Base-by-base conservation (phyloP, 768 basidiomycete species). In the Hortiboletus campestris region DNA sequence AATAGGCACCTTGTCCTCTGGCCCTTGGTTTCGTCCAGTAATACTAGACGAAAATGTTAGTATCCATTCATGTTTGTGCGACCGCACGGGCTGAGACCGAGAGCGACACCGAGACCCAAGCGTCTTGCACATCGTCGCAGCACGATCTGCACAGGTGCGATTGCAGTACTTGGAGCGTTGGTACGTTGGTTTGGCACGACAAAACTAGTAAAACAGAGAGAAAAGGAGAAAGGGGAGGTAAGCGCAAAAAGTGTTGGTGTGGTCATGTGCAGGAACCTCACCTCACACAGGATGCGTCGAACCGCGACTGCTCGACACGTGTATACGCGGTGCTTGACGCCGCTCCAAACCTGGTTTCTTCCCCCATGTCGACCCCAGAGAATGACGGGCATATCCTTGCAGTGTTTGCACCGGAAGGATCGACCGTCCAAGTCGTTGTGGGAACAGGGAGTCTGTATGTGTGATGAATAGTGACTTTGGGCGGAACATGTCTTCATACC, bases 161-260 rank as follows among this genome's bases (percentile, higher is more conserved):
- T 84, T 80, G 60, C 86, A 86, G 58, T 77, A 86, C 25, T 79
- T 78, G 60, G 80, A 80, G 50, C 76, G 77, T 57, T 75, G 78
- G 58, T 76, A 77, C 59, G 83, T 81, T 0, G 83, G 82, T 58
- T 80, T 84, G 64, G 78, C 76, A 59, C 79, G 79, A 63, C 85
- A 87, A 51, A 64, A 64, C 73, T 74, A 35, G 56, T 79, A 81
- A 43, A 39, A 49, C n/a, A 28, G 19, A 25, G 9, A 25, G 14
- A 17, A 6, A n/a, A 2, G 39, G 1, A 7, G 3, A 12, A 6
- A 49, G 38, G 34, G 6, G 2, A 29, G 10, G 20, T 54, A 28
- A 51, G 46, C 10, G 2, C 4, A 11, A 25, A 14, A 16, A 39
- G 29, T 9, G 22, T 40, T 19, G 16, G 14, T 41, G 6, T 9